Percentiles rank a stretch among this genome's conserved stretches.
phyloP scores from a whole-genome alignment of 176 grass and related monocot species.

The Carex myosuroides region DNA sequence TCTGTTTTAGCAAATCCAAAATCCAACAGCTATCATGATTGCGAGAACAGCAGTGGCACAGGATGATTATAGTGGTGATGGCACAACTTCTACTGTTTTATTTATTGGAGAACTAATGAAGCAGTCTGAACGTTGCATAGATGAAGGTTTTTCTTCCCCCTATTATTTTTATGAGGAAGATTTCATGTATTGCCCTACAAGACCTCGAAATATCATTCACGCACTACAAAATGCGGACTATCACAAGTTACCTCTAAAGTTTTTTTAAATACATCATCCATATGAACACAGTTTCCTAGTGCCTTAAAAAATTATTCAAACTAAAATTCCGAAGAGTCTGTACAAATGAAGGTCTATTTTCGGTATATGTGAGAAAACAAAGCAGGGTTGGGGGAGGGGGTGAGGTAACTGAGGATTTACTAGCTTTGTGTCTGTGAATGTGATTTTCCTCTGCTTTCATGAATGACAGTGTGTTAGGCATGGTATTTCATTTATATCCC shows the following conservation, averaged over 20 bases:
- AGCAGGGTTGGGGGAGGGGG: neutral
- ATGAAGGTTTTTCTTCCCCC: slow-evolving; percentile 45
- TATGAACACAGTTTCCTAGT: neutral
- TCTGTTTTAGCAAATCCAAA: slow-evolving; percentile 75
- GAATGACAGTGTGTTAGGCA: neutral
- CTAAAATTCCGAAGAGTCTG: neutral
- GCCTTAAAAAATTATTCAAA: neutral
- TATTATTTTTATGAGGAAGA: neutral
- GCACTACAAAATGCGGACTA: neutral
- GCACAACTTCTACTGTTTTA: slow-evolving; percentile 89
- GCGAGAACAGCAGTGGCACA: slow-evolving; percentile 83
- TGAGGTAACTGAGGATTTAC: neutral
- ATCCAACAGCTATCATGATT: slow-evolving; percentile 97
- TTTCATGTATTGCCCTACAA: neutral
- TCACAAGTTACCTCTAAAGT: neutral
- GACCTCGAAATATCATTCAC: neutral
- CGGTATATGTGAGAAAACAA: neutral
- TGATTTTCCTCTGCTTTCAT: neutral
- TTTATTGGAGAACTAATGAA: slow-evolving; percentile 98
- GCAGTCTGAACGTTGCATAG: slow-evolving; percentile 75
- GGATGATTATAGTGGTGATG: slow-evolving; percentile 78
- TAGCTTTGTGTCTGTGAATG: neutral
- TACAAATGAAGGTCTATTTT: neutral
- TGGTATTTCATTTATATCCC: neutral
- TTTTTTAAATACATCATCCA: neutral